Percentiles rank a stretch among this genome's conserved stretches.
Evolutionary conservation across 306 rosid species (phyloP).

Genomic region (Heteromeles arbutifolia): DNA sequence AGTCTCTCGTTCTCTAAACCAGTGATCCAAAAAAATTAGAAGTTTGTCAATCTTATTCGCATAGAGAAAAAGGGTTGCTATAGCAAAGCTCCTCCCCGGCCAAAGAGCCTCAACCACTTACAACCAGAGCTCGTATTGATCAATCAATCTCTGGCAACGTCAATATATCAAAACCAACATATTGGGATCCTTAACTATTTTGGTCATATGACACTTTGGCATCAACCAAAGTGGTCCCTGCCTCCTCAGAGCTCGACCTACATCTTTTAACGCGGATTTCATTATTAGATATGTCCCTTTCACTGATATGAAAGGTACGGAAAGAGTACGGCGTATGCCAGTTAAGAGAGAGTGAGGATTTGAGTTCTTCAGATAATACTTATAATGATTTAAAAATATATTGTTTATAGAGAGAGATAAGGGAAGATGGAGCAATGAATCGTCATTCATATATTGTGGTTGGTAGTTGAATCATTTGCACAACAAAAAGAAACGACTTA

Average conservation of each 20-base stretch:
- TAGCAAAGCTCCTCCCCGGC: neutral
- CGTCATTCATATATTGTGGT: neutral
- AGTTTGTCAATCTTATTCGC: neutral
- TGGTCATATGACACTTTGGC: neutral
- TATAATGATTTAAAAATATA: neutral
- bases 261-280: conserved; percentile 1
- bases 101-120: neutral
- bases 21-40: too few species aligned
- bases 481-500: neutral
- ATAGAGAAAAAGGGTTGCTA: neutral
- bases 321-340: conserved; percentile 48
- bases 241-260: neutral
- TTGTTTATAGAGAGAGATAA: neutral
- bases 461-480: neutral
- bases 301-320: conserved; percentile 44
- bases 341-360: conserved; percentile 20
- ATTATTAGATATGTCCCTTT: conserved; percentile 22
- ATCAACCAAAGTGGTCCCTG: conserved; percentile 8
- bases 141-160: neutral
- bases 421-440: conserved; percentile 2
- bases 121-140: too few species aligned
- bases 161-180: neutral
- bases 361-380: neutral
- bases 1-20: neutral
- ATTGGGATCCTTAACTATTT: neutral